phyloP scores from a whole-genome alignment of 2,329 filamentous ascomycete genomes.

The Ophiostoma perfectum region DNA sequence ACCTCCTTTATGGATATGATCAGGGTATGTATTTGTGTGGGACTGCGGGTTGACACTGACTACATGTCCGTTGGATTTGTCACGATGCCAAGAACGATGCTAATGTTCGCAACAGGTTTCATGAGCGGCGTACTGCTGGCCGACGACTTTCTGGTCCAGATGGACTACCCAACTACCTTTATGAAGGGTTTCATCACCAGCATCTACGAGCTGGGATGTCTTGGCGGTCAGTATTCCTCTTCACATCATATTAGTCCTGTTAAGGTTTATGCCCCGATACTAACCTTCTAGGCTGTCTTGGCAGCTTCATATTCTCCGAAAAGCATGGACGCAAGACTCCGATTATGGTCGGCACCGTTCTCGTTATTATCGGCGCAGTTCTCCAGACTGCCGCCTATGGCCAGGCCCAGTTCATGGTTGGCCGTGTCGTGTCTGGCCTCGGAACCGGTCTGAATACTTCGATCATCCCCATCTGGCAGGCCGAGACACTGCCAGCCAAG shows the following conservation, averaged over 20 bases:
- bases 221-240: slow-evolving; percentile 22
- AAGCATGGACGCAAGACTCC: slow-evolving; percentile 26
- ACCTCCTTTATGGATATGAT: slow-evolving; percentile 44
- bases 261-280: background rate
- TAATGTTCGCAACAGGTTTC: slow-evolving; percentile 25
- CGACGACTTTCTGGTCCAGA: slow-evolving; percentile 28
- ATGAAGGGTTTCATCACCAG: slow-evolving; percentile 26
- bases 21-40: slow-evolving; percentile 30
- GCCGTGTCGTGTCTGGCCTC: slow-evolving; percentile 36
- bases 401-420: slow-evolving; percentile 39
- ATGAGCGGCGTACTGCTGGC: slow-evolving; percentile 32
- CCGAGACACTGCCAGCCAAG: slow-evolving; percentile 33
- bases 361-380: slow-evolving; percentile 25
- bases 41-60: background rate
- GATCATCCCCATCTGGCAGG: slow-evolving; percentile 34
- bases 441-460: slow-evolving; percentile 44
- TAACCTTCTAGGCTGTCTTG: slow-evolving; percentile 18
- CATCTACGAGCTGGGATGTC: slow-evolving; percentile 28
- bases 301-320: slow-evolving; percentile 27
- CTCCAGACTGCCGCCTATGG: slow-evolving; percentile 23
- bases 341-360: slow-evolving; percentile 27
- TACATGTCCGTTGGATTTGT: background rate
- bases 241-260: background rate
- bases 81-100: background rate
- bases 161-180: slow-evolving; percentile 21